Evolutionary conservation across 495 filamentous ascomycete species (phyloP).

Genomic region (Aspergillus bertholletiae): DNA sequence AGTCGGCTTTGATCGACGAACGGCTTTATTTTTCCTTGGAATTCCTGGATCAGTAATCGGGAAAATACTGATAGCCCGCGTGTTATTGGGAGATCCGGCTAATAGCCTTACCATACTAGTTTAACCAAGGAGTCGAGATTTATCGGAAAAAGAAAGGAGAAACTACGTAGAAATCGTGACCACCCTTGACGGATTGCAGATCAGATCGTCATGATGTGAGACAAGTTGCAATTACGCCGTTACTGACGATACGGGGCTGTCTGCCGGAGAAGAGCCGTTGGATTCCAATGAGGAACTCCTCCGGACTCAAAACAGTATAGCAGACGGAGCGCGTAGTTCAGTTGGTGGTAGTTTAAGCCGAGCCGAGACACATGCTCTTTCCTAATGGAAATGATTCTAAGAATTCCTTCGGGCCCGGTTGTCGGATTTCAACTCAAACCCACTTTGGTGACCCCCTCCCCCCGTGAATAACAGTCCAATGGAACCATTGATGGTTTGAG

Average conservation of each 20-base stretch:
- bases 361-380: background rate
- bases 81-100: background rate
- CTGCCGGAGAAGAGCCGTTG: slow-evolving; percentile 5
- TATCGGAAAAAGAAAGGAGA: background rate
- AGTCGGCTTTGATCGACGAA: background rate
- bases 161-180: background rate
- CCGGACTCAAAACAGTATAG: background rate
- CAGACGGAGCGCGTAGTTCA: background rate
- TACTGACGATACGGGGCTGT: slow-evolving; percentile 1
- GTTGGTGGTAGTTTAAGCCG: background rate
- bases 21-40: background rate
- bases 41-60: background rate
- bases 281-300: background rate
- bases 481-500: slow-evolving; percentile 13
- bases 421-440: slow-evolving; percentile 2
- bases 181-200: slow-evolving; percentile 32
- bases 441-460: slow-evolving; percentile 5
- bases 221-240: slow-evolving; percentile 11
- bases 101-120: background rate
- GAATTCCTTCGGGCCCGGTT: slow-evolving; percentile 7
- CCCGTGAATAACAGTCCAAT: slow-evolving; percentile 14
- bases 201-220: slow-evolving; percentile 37
- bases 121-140: background rate
- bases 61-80: background rate
- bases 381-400: background rate